These are phyloP conservation scores for Verticillium albo-atrum DNA, from an alignment of 2,329 filamentous ascomycete species.

Conservation along the genomic window DNA sequence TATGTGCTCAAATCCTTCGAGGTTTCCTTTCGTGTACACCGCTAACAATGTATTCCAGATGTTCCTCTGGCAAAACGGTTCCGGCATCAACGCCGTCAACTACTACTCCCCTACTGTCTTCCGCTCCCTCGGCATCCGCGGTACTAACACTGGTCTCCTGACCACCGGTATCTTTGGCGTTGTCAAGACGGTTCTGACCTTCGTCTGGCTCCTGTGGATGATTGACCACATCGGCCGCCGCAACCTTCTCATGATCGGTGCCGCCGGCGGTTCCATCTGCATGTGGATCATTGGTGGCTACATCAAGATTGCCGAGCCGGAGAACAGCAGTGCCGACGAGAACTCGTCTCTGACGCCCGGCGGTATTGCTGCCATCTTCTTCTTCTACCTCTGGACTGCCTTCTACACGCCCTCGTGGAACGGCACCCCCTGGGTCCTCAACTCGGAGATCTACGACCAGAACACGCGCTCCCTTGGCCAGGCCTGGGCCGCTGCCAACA, in stretches of 20 bases:
- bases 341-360: slow-evolving; percentile 29
- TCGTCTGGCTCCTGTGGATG: slow-evolving; percentile 65
- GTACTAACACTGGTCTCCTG: slow-evolving; percentile 38
- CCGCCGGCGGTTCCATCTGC: slow-evolving; percentile 47
- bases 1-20: neutral
- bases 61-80: slow-evolving; percentile 76
- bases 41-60: slow-evolving; percentile 28
- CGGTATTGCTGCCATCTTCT: slow-evolving; percentile 58
- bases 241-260: slow-evolving; percentile 62
- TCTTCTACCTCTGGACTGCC: slow-evolving; percentile 71
- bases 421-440: slow-evolving; percentile 71
- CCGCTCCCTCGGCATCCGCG: slow-evolving; percentile 42
- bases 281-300: slow-evolving; percentile 58
- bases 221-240: slow-evolving; percentile 55
- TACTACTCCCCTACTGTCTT: slow-evolving; percentile 71
- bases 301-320: slow-evolving; percentile 38
- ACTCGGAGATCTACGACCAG: slow-evolving; percentile 56
- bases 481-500: slow-evolving; percentile 65
- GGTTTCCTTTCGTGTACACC: neutral
- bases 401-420: slow-evolving; percentile 72
- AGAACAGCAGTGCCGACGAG: slow-evolving; percentile 17
- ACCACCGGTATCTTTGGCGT: slow-evolving; percentile 76
- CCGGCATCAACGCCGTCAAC: slow-evolving; percentile 71
- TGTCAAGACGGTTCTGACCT: slow-evolving; percentile 65
- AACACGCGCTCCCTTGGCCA: slow-evolving; percentile 56